Percentiles rank a stretch among this genome's conserved stretches.
phyloP scores from a whole-genome alignment of 495 filamentous ascomycete species.

The Annulohypoxylon maeteangense region DNA sequence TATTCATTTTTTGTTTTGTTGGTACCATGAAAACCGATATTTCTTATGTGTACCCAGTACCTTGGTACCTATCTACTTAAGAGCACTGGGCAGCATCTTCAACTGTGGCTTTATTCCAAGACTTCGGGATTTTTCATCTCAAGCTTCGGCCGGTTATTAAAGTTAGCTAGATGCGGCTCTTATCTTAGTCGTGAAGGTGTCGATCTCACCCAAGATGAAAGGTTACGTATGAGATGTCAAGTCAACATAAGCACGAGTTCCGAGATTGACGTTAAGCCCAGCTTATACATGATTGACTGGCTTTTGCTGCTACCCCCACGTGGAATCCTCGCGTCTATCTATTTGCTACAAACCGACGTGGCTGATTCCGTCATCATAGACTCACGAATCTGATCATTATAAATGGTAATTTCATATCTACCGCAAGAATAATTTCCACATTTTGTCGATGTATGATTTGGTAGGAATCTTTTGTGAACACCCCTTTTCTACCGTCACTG shows the following conservation, averaged over 20 bases:
- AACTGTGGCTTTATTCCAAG: neutral
- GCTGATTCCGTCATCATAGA: conserved; percentile 30
- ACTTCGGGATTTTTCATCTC: neutral
- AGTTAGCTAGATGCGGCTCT: conserved; percentile 38
- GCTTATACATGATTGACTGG: conserved; percentile 24
- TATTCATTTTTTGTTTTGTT: neutral
- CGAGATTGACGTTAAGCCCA: conserved; percentile 1
- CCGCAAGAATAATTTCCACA: conserved; percentile 1
- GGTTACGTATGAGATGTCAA: conserved; percentile 1
- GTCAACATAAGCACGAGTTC: conserved; percentile 8
- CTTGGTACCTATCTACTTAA: too few relatives aligned
- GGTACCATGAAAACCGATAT: neutral
- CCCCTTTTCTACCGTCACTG: conserved; percentile 2
- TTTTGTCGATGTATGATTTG: conserved; percentile 14
- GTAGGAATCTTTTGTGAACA: neutral
- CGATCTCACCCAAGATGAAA: conserved; percentile 21
- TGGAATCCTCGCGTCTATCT: conserved; percentile 37
- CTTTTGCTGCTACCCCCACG: conserved; percentile 29
- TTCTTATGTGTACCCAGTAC: neutral
- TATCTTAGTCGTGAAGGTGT: conserved; percentile 21
- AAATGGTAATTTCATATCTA: conserved; percentile 17
- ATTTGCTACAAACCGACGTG: conserved; percentile 41
- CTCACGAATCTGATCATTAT: conserved; percentile 23
- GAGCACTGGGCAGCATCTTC: neutral
- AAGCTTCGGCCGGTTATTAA: conserved; percentile 4